Conservation (phyloP, 208 protist genomes). For the Porcisia hertigi region DNA sequence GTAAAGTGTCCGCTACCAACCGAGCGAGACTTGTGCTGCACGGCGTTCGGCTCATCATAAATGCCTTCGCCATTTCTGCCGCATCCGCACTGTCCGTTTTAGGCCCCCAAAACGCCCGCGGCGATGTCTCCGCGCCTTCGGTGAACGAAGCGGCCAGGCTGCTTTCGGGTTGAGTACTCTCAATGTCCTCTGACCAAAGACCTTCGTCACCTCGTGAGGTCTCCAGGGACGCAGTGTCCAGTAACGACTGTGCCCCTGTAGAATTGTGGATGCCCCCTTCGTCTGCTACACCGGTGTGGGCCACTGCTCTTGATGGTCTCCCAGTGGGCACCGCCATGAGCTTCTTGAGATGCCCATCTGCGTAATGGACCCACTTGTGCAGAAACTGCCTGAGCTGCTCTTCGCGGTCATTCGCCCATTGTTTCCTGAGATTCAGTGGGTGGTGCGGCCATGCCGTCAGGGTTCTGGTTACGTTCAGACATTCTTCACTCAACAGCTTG, state of each 20-base stretch:
- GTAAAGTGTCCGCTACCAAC: slow-evolving; percentile 15
- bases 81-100: background rate
- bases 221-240: background rate
- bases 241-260: background rate
- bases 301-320: background rate
- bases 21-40: slow-evolving; percentile 9
- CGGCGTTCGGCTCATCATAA: slow-evolving; percentile 5
- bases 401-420: slow-evolving; percentile 4
- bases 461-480: background rate
- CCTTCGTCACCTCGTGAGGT: background rate
- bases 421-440: background rate
- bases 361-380: background rate
- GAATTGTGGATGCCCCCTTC: background rate
- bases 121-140: background rate
- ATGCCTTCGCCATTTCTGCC: slow-evolving; percentile 5
- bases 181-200: background rate
- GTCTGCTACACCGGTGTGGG: background rate
- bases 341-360: slow-evolving; percentile 2
- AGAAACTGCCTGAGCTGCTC: slow-evolving; percentile 6
- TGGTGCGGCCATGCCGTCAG: slow-evolving; percentile 6
- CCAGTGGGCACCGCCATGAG: background rate
- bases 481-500: background rate
- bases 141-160: too few relatives aligned
- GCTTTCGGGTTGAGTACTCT: background rate
- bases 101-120: background rate